phyloP scores from a whole-genome alignment of 768 basidiomycete species.

The Mycena pura region DNA sequence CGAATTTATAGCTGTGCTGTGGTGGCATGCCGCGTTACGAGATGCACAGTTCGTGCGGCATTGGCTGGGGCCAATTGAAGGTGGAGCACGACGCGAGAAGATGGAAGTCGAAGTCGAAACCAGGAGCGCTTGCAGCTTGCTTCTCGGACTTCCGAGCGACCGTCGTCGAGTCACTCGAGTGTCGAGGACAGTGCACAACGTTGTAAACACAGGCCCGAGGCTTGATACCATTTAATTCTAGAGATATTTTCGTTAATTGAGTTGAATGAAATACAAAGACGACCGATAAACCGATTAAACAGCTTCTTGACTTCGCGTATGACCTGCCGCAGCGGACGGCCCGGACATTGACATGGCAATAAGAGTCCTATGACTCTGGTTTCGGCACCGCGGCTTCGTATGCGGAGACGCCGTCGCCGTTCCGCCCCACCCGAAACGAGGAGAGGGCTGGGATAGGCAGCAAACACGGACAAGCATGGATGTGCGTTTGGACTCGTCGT shows the following conservation, averaged over 20 bases:
- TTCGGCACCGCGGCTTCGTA: too few relatives aligned
- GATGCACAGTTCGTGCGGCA: not conserved
- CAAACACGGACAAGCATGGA: too few relatives aligned
- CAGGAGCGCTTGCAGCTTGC: not conserved
- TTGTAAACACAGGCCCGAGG: not conserved
- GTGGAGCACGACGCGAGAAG: constrained; percentile 7
- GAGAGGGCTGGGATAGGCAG: too few relatives aligned
- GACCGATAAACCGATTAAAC: not conserved
- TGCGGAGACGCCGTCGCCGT: too few relatives aligned
- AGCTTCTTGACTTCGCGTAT: constrained; percentile 9
- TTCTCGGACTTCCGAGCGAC: too few relatives aligned
- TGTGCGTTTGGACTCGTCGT: too few relatives aligned
- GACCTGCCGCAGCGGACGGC: constrained; percentile 12
- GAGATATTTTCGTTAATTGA: not conserved
- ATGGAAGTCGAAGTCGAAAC: not conserved
- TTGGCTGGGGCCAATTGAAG: constrained; percentile 1
- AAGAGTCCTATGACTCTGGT: too few relatives aligned
- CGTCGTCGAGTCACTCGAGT: not conserved
- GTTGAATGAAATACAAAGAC: not conserved
- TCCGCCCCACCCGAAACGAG: too few relatives aligned
- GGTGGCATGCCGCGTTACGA: constrained; percentile 4
- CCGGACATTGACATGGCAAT: too few relatives aligned
- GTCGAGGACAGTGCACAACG: not conserved
- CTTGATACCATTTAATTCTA: not conserved
- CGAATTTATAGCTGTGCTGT: constrained; percentile 4